Base-by-base conservation (phyloP, 2,329 filamentous ascomycete genomes). In the Fusarium zealandicum region DNA sequence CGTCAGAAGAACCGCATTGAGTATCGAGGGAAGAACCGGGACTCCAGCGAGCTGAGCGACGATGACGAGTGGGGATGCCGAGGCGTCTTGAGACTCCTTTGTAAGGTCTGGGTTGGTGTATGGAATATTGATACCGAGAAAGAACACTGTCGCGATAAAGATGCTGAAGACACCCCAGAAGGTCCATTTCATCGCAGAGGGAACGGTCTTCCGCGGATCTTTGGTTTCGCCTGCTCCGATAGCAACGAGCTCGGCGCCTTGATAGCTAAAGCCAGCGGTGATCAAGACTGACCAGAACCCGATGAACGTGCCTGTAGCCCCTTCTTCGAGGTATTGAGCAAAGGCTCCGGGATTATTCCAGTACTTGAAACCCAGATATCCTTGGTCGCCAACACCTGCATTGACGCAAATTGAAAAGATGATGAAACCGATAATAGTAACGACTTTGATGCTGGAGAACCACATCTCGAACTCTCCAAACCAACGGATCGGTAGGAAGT, bases 121-220 rank as follows among this genome's bases (percentile, higher is more conserved):
- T 1, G 88, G 88, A 3, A 93, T 86, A 38, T 88, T 80, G 80
- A 90, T 89, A 66, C 89, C 89, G 44, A 93, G 77, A 46, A 92
- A 79, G 44, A 92, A 80, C 22, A 92, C 87, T 17, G 82, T 86
- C 51, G 90, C 72, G 64, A 85, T 80, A 78, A 92, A 92, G 78
- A 93, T 92, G 75, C 92, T 76, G 57, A 90, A 73, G 70, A 92
- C 92, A 41, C 90, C 89, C 77, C 83, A 92, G 75, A 92, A 92
- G 59, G 88, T 92, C 45, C 90, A 80, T 69, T 85, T 88, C 78
- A 92, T 91, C 40, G 89, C 89, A 51, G 86, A 83, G 6, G 89
- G 89, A 57, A 92, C 88, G 11, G 85, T 89, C 70, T 83, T 84
- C 68, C 88, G 84, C 1, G 90, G 89, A 73, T 92, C 91, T 74